Percentiles rank a stretch among this genome's conserved stretches.
Evolutionary conservation across 805 yeast species (phyloP).

Genomic region (Kluyveromyces wickerhamii): DNA sequence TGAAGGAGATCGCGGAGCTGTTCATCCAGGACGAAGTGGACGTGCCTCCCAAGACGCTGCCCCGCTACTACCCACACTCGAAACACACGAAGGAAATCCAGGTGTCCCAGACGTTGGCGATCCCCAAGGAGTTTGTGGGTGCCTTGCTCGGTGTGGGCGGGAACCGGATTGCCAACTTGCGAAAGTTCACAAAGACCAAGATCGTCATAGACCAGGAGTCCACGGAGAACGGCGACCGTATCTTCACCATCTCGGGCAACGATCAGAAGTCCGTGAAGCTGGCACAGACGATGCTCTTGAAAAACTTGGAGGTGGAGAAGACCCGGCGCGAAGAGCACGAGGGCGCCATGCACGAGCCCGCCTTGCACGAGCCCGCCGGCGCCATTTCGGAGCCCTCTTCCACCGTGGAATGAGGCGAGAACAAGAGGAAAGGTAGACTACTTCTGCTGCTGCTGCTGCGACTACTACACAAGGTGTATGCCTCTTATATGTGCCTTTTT

Average conservation of each 20-base stretch:
- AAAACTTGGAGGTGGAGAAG: slow-evolving; percentile 51
- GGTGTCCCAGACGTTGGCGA: slow-evolving; percentile 31
- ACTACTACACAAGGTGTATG: too few species aligned
- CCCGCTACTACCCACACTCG: slow-evolving; percentile 58
- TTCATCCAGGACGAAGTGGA: slow-evolving; percentile 20
- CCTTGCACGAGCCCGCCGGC: too few species aligned
- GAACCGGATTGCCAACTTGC: slow-evolving; percentile 74
- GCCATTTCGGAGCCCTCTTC: too few species aligned
- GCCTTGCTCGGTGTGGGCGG: slow-evolving; percentile 86
- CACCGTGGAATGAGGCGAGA: too few species aligned
- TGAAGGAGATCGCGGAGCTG: slow-evolving; percentile 42
- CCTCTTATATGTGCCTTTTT: too few species aligned
- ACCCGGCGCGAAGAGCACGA: slow-evolving; percentile 36
- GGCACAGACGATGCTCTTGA: slow-evolving; percentile 50
- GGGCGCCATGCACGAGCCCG: slow-evolving; percentile 2
- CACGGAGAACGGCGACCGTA: slow-evolving; percentile 54
- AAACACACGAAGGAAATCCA: slow-evolving; percentile 9
- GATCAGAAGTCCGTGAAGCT: slow-evolving; percentile 39
- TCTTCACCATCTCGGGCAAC: slow-evolving; percentile 62
- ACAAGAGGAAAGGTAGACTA: slow-evolving; percentile 4
- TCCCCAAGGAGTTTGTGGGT: slow-evolving; percentile 80
- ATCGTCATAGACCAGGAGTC: slow-evolving; percentile 69
- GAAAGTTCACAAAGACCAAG: slow-evolving; percentile 69
- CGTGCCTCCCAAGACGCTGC: slow-evolving; percentile 15
- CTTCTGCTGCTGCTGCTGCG: slow-evolving; percentile 8